Evolutionary conservation across 1,284 basidiomycete species (phyloP), one percentile per base, ranked within the genome.

Genomic region (Ceratobasidium sp.): DNA sequence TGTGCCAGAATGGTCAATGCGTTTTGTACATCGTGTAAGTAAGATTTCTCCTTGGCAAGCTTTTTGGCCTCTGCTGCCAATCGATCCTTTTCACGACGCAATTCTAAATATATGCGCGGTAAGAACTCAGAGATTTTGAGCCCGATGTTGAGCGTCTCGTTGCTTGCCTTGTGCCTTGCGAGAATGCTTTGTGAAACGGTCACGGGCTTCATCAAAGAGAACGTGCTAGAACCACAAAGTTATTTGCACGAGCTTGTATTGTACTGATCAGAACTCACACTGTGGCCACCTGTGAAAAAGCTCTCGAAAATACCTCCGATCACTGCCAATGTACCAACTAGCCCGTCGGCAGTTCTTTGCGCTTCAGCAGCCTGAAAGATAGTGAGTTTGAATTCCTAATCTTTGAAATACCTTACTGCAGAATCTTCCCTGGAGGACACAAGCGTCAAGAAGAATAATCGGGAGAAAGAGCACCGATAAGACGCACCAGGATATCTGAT

Each of bases 201-300:
- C n/a, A n/a, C n/a, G n/a, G n/a, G n/a, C n/a, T n/a, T n/a, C n/a
- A n/a, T n/a, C n/a, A n/a, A n/a, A n/a, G n/a, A n/a, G n/a, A n/a
- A n/a, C n/a, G n/a, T n/a, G n/a, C n/a, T n/a, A n/a, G n/a, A n/a
- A n/a, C n/a, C n/a, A n/a, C n/a, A n/a, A n/a, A n/a, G n/a, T n/a
- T n/a, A n/a, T n/a, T n/a, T n/a, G n/a, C n/a, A n/a, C n/a, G n/a
- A n/a, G n/a, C n/a, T n/a, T n/a, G n/a, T n/a, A n/a, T n/a, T n/a
- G n/a, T n/a, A n/a, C n/a, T n/a, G n/a, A n/a, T n/a, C n/a, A n/a
- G 32, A 21, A 41, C 57, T 58, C 23, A 58, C 57, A 23, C 57
- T 58, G 9, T 41, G 57, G 8, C 57, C 57, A 58, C 38, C 23
- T 21, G 35, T 58, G 21, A 58, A 58, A n/a, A 58, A 18, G 11